Base-by-base conservation (phyloP, 2,329 filamentous ascomycete species). In the Phialophora tarda region DNA sequence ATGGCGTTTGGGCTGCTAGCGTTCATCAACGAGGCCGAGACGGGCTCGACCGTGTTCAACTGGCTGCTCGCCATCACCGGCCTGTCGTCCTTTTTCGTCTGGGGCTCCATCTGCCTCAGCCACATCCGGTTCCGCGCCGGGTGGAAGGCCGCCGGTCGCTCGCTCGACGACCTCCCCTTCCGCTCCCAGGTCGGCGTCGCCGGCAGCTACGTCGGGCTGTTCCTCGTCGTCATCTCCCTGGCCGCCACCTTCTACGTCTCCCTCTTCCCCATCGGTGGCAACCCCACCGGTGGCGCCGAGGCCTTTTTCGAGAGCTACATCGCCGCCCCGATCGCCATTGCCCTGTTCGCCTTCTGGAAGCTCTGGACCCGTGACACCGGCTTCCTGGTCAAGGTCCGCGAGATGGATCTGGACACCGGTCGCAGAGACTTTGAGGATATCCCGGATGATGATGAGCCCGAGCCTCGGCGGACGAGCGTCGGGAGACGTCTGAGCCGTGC, bases 41-140 rank as follows among this genome's bases (percentile, higher is more conserved):
- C 61, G n/a, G 70, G 70, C 12, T n/a, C 47, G n/a, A 85, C 90
- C 71, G 81, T 81, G 23, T 90, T 97, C 70, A 84, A 86, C 74
- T 97, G 93, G 93, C 86, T 97, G 77, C 83, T 92, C 38, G 85
- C 90, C 0, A 83, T 93, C n/a, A 91, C 89, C 0, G 90, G 89
- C 62, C 85, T 93, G 14, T 86, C 87, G 1, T 89, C 86, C 69
- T 86, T 93, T 77, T 91, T 93, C 78, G 89, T 90, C 28, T 93
- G 90, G 90, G 69, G 68, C 14, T 68, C 65, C 24, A 71, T 71
- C 61, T 68, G 65, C 44, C 47, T 69, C 24, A 59, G 59, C 38
- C 93, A 97, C 79, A 96, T 97, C 75, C 92, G 93, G 63, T 97
- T 97, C 85, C 91, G 93, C 69, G 80, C 81, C 23, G 91, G 88